These are phyloP conservation scores for Brachypodium distachyon DNA, from an alignment of 202 grass and related monocot genomes.

Conservation along the genomic window DNA sequence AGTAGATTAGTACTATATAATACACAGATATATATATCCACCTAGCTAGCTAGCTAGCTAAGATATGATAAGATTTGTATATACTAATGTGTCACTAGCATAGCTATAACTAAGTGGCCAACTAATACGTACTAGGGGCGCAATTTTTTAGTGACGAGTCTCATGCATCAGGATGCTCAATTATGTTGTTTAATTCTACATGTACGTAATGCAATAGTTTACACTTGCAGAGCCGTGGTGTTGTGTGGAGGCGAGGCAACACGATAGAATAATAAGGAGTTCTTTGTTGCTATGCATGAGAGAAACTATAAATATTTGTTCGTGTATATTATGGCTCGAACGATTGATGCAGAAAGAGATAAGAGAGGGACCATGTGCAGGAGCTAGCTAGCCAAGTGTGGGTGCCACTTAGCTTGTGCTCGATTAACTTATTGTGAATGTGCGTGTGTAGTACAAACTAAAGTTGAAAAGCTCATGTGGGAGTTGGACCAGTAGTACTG, in stretches of 20 bases:
- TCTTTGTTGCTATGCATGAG: conserved; percentile 10
- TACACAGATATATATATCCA: not conserved
- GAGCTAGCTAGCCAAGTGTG: conserved; percentile 35
- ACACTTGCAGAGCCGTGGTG: not conserved
- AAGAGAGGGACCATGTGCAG: conserved; percentile 45
- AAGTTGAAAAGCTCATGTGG: conserved; percentile 26
- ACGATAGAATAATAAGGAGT: conserved; percentile 8
- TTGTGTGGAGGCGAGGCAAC: conserved; percentile 30
- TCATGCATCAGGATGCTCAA: conserved; percentile 25
- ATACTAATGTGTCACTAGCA: conserved; percentile 2
- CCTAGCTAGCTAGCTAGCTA: not conserved
- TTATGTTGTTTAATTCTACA: conserved; percentile 8
- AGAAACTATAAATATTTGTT: not conserved
- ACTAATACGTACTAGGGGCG: conserved; percentile 25
- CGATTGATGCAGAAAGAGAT: conserved; percentile 16
- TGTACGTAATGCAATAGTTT: conserved; percentile 26
- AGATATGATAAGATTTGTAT: not conserved
- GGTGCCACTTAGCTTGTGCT: conserved; percentile 41
- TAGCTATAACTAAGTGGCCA: conserved; percentile 18
- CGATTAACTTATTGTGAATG: not conserved
- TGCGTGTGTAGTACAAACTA: not conserved
- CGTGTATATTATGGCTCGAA: conserved; percentile 26
- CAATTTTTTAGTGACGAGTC: conserved; percentile 8
- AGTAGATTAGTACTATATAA: not conserved
- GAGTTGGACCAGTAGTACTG: conserved; percentile 1